phyloP scores from a whole-genome alignment of 495 filamentous ascomycete genomes.

The Pseudotulostoma volvatum region DNA sequence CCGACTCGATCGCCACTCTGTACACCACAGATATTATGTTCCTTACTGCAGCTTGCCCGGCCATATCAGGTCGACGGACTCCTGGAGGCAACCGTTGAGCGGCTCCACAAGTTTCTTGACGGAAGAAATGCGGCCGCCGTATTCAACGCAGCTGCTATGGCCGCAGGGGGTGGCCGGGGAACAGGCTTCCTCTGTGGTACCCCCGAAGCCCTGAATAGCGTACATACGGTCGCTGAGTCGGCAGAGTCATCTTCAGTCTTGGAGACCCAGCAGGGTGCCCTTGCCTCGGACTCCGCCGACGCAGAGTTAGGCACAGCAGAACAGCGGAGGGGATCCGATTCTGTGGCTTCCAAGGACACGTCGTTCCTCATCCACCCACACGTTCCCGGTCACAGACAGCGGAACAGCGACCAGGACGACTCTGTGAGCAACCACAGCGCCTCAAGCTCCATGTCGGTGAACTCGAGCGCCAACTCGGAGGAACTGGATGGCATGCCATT shows the following conservation, averaged over 20 bases:
- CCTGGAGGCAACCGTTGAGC: constrained; percentile 78
- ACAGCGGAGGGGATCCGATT: constrained; percentile 12
- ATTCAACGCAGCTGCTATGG: constrained; percentile 97
- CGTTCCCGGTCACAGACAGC: constrained; percentile 15
- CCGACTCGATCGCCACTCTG: constrained; percentile 59
- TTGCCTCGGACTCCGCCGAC: constrained; percentile 30
- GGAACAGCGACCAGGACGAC: constrained; percentile 24
- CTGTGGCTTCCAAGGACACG: constrained; percentile 20
- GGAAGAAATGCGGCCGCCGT: constrained; percentile 88
- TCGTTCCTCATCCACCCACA: constrained; percentile 32
- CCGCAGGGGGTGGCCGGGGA: constrained; percentile 76
- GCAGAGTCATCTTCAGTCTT: constrained; percentile 9
- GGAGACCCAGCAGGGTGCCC: constrained; percentile 15
- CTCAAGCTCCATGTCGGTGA: constrained; percentile 23
- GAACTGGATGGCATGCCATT: constrained; percentile 6
- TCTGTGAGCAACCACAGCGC: constrained; percentile 28
- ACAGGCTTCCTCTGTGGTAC: constrained; percentile 35
- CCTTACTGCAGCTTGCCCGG: constrained; percentile 79
- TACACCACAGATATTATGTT: constrained; percentile 90
- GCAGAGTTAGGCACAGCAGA: constrained; percentile 22
- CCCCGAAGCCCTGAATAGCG: constrained; percentile 27
- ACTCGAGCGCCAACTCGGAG: constrained; percentile 29
- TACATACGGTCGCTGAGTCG: constrained; percentile 7
- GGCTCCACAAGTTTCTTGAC: constrained; percentile 80
- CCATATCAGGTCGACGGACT: constrained; percentile 88